Percentiles rank a stretch among this genome's conserved stretches.
Conservation (phyloP, 2,329 filamentous ascomycete species). For the Fusarium humuli region DNA sequence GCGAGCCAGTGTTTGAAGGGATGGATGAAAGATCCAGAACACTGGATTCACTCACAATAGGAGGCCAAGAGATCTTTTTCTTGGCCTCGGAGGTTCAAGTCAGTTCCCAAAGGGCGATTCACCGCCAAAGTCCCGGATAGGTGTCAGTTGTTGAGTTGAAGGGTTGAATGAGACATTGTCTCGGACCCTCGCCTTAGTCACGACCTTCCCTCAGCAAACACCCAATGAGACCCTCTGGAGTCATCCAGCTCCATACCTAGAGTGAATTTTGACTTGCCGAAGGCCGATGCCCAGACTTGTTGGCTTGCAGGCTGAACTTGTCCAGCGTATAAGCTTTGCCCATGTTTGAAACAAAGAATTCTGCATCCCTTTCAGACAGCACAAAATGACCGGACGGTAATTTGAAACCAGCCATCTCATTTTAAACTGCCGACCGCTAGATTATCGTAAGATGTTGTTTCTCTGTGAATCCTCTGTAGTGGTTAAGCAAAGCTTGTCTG, state of each 20-base stretch:
- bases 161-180: constrained; percentile 28
- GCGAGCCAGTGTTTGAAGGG: not conserved
- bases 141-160: not conserved
- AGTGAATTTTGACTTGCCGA: constrained; percentile 3
- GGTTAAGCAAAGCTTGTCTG: not conserved
- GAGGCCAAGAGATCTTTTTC: not conserved
- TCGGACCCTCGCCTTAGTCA: constrained; percentile 26
- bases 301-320: not conserved
- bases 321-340: constrained; percentile 11
- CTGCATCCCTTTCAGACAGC: not conserved
- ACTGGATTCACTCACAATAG: not conserved
- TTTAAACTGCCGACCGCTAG: not conserved
- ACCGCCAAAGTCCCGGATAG: not conserved
- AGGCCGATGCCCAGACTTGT: constrained; percentile 22
- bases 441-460: not conserved
- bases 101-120: too few relatives aligned
- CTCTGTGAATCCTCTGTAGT: not conserved
- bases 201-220: not conserved
- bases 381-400: not conserved
- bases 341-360: not conserved
- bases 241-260: not conserved
- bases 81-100: not conserved
- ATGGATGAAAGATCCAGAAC: not conserved
- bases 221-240: not conserved
- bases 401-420: not conserved